A percentile compares a stretch with the other conserved stretches of the same genome.
phyloP scores from a whole-genome alignment of 1,284 basidiomycete species.

The Stereum hirsutum region DNA sequence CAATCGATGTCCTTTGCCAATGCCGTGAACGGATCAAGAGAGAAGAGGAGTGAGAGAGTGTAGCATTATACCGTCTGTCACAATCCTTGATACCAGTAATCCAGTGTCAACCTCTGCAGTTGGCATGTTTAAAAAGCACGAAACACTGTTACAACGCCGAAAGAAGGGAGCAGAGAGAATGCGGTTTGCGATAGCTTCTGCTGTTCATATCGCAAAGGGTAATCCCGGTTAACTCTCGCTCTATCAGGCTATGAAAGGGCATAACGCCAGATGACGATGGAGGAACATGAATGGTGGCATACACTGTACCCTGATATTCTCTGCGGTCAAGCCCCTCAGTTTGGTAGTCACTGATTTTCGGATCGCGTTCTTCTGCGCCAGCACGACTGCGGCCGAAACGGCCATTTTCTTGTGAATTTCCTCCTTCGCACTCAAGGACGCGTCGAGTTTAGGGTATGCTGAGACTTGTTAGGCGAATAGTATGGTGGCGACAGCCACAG shows the following conservation, averaged over 20 bases:
- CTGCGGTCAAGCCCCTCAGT: background rate
- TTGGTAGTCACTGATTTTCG: background rate
- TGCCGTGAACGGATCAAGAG: no score
- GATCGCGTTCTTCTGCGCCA: background rate
- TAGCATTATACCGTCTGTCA: no score
- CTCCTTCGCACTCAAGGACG: background rate
- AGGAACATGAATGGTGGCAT: no score
- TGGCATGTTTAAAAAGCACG: slow-evolving; percentile 77
- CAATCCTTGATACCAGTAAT: slow-evolving; percentile 34
- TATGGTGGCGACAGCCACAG: no score
- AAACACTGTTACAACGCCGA: slow-evolving; percentile 36
- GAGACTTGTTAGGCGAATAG: no score
- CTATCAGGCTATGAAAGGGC: no score
- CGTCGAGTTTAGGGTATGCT: background rate
- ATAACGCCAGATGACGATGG: no score
- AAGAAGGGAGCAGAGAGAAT: slow-evolving; percentile 46
- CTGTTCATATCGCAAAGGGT: slow-evolving; percentile 26
- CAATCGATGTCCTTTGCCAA: no score
- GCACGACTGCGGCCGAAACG: background rate
- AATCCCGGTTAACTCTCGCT: background rate
- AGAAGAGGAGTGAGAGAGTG: no score
- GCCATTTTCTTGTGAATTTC: background rate
- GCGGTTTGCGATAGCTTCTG: slow-evolving; percentile 38
- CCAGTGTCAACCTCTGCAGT: slow-evolving; percentile 56
- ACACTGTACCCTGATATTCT: background rate